Base-by-base conservation (phyloP, 139 green algal genomes). In the Pseudopediastrum boryanum region DNA sequence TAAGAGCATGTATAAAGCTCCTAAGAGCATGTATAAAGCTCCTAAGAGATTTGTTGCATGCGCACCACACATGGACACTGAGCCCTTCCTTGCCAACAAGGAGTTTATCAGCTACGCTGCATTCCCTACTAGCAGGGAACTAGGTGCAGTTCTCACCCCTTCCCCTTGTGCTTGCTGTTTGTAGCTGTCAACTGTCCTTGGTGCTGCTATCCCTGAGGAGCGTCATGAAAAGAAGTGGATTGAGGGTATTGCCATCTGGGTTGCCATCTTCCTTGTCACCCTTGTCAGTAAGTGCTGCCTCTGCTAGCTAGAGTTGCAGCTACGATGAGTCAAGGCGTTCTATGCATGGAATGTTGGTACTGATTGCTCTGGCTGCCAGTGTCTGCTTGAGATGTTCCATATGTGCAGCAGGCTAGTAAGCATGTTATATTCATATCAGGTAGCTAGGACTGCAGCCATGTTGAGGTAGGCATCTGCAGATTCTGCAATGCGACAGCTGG, bases 201-300 rank as follows among this genome's bases (percentile, higher is more conserved):
- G 95, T 8, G 86, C 87, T 0, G 87, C 85, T 4, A 91, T 98
- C 10, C 78, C 80, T 0, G 90, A 94, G 33, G 87, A 98, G 73
- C 77, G 92, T 21, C 84, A 91, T 19, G 42, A 97, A 39, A 85
- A 85, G 29, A 93, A 90, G 4, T 99, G 90, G 89, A 91, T 95
- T 51, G 96, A 99, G 70, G 96, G 96, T 8, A 88, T 97, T 5
- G 95, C 94, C 8, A 99, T 99, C 71, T 96, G 92, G 89, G 89
- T 98, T 58, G 94, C 94, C 33, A 86, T 98, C 12, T 9, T 95
- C 5, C 74, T 98, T 1, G 96, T 99, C 31, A 91, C 90, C 8
- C 52, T 89, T 31, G 95, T 99, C 0, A 92, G 91, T 93, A 65
- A 86, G 91, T 74, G n/a, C n/a, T n/a, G n/a, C n/a, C n/a, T n/a